Conservation (phyloP, 139 green algal species). For the Chlamydomonas incerta region DNA sequence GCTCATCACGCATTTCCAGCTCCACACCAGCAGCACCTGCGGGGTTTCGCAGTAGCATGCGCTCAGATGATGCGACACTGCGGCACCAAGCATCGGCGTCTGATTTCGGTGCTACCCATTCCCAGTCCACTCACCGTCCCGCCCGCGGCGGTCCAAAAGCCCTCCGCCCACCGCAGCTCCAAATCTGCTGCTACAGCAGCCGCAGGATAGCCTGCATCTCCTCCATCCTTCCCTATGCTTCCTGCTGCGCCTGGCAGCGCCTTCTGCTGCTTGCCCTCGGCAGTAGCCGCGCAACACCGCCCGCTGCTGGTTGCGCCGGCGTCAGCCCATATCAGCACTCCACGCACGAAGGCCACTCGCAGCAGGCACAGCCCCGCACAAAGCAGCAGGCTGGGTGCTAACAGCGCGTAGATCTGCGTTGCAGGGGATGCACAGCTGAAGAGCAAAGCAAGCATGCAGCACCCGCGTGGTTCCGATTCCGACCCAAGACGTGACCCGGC, state of each 20-base stretch:
- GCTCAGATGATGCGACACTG: too few species aligned
- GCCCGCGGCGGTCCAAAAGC: conserved; percentile 9
- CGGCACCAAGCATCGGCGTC: too few species aligned
- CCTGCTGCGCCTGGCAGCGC: too few species aligned
- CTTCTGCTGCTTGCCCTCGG: background rate
- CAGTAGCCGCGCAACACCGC: too few species aligned
- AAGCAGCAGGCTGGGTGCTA: too few species aligned
- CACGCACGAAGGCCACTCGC: background rate
- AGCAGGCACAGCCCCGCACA: background rate
- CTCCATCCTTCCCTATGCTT: background rate
- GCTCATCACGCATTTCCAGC: conserved; percentile 1
- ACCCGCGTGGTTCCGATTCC: too few species aligned
- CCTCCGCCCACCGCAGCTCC: conserved; percentile 1
- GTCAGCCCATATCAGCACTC: background rate
- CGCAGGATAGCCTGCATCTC: background rate
- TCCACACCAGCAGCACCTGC: conserved; percentile 25
- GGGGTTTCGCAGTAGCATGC: background rate
- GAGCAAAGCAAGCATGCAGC: too few species aligned
- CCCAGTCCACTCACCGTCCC: background rate
- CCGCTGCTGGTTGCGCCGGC: too few species aligned
- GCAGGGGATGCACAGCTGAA: background rate
- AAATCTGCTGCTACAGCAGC: background rate
- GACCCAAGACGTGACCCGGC: too few species aligned
- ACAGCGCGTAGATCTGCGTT: background rate
- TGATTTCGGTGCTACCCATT: too few species aligned